Evolutionary conservation across 1,284 basidiomycete species (phyloP), one percentile per base, ranked within the genome.

Genomic region (Farysia itapuensis): DNA sequence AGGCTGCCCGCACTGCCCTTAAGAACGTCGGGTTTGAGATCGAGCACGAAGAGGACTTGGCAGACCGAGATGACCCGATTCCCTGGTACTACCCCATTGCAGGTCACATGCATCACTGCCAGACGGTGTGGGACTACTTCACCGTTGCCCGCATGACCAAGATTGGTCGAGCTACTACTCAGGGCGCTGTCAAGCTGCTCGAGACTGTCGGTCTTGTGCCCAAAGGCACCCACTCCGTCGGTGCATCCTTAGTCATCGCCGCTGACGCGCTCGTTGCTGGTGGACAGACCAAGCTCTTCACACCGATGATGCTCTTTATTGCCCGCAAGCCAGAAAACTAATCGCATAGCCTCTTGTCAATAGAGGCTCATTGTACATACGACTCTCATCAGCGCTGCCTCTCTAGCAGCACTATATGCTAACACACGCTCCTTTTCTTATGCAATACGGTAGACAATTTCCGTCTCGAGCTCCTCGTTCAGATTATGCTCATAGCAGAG

Each of bases 41-140:
- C 59, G 82, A 88, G 67, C 86, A 90, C 75, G 92, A 96, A 75
- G 93, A 97, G 74, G 94, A 98, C 78, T 83, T 98, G 31, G 94
- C 95, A 2, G 89, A 87, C 40, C 86, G 90, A 20, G 67, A 63
- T 16, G 92, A 95, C 76, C 79, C 80, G 21, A 81, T 96, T 31
- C 85, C 86, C 1, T 98, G 94, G 94, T 97, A 93, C 80, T 96
- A 96, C 79, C 91, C 93, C 6, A 84, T 97, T 34, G 92, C 94
- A 78, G 93, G 93, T 59, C 90, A 95, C 78, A 82, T 96, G 63
- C 77, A 80, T 63, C 94, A 97, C 79, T 88, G 89, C 8, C 94
- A 98, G 81, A 96, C 93, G 4, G 71, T 85, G 20, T 96, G 91
- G 89, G 95, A 98, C 77, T 85, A 77, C 47, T 70, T 78, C 35